These are phyloP conservation scores for Nicotiana attenuata DNA, from an alignment of 257 asterid genomes.

Conservation along the genomic window DNA sequence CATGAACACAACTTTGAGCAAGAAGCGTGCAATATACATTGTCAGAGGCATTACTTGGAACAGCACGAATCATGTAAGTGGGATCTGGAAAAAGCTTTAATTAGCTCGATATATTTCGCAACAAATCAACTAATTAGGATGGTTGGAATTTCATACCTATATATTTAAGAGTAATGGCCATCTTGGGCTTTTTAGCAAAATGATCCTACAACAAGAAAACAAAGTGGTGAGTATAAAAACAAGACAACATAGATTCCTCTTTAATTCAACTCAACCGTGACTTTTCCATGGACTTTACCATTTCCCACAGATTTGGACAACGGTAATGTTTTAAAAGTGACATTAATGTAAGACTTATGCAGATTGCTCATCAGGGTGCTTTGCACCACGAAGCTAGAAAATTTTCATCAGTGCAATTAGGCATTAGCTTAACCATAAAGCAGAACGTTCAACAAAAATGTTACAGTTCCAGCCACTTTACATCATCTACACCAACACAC, in stretches of 20 bases:
- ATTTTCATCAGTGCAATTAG: neutral
- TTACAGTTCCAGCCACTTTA: neutral
- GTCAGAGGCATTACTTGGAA: conserved; percentile 74
- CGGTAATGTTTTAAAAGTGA: neutral
- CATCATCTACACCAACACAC: neutral
- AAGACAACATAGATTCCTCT: conserved; percentile 11
- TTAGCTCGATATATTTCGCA: conserved; percentile 8
- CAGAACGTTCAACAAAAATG: neutral
- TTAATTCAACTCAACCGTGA: neutral
- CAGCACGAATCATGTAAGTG: conserved; percentile 73
- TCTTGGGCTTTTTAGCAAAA: conserved; percentile 28
- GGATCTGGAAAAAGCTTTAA: conserved; percentile 43
- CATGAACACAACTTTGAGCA: conserved; percentile 82
- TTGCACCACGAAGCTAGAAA: neutral
- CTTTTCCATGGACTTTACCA: neutral
- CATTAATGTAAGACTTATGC: neutral
- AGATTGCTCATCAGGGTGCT: neutral
- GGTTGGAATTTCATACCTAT: conserved; percentile 42
- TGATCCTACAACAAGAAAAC: conserved; percentile 37
- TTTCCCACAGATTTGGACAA: neutral
- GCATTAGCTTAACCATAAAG: neutral
- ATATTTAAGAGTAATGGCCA: conserved; percentile 53
- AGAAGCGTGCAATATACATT: conserved; percentile 71
- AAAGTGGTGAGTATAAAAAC: conserved; percentile 1
- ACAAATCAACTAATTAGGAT: neutral